Evolutionary conservation across 768 basidiomycete genomes (phyloP), one percentile per base, ranked within the genome.

Genomic region (Lentinula sp.): DNA sequence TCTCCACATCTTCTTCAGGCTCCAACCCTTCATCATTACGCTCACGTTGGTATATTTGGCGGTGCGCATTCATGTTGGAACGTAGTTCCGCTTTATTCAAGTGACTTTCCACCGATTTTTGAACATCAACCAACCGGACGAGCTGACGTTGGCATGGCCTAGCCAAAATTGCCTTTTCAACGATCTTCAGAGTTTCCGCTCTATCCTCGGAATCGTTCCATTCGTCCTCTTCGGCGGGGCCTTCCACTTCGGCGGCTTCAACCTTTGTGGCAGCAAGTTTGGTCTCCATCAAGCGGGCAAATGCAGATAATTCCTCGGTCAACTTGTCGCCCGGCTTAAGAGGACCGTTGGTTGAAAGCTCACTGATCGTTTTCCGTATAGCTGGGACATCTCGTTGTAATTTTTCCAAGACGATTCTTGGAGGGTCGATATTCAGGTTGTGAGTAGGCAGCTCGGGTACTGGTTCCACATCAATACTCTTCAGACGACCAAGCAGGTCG

Each of bases 81-180:
- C 6, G 5, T 28, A n/a, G 15, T 16, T 48, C 15, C 37, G 46
- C 59, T 16, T 10, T 34, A 7, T 39, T 54, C 67, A 76, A 62
- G 54, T 65, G 65, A 42, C 65, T 64, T 48, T 70, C 69, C 11
- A 77, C 74, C 5, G 74, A 76, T 37, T 63, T 69, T 65, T 76
- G 76, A 4, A 74, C 75, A 62, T 77, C 75, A 35, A 75, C 56
- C 3, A 77, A 69, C 60, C 72, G 73, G 18, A 77, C 72, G n/a
- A 74, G 60, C 28, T 70, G 66, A 28, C 72, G 42, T 28, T 59
- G 70, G 8, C 61, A 65, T 2, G 65, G 63, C 31, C 39, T 56
- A 1, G 45, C 61, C 1, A 58, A 34, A 23, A 70, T 39, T 3
- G 64, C 70, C 18, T 65, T 65, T 32, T 60, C 21, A 39, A 73